Conservation (phyloP, 2,329 filamentous ascomycete genomes). For the Phyllosticta paracitricarpa region DNA sequence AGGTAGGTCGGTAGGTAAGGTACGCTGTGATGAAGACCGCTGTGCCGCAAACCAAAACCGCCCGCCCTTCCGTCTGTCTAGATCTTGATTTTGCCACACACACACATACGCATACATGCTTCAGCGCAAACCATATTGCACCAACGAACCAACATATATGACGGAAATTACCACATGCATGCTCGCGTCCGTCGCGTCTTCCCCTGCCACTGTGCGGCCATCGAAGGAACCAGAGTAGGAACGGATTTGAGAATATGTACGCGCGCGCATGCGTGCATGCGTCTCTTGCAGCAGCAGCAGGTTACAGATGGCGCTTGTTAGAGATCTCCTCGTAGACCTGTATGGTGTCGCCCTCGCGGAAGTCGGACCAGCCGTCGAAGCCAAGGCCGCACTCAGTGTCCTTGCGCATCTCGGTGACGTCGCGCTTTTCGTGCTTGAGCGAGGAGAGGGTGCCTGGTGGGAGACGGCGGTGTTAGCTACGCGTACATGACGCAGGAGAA, state of each 20-base stretch:
- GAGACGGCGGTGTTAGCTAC: neutral
- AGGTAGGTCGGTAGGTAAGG: too few relatives aligned
- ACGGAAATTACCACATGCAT: too few relatives aligned
- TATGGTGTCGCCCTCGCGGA: constrained; percentile 72
- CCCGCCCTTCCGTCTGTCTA: too few relatives aligned
- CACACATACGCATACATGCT: too few relatives aligned
- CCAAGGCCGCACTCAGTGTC: constrained; percentile 87
- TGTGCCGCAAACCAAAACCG: too few relatives aligned
- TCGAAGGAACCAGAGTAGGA: too few relatives aligned
- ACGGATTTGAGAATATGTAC: neutral
- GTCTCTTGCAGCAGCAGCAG: neutral
- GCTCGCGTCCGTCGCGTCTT: too few relatives aligned
- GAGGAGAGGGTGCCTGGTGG: constrained; percentile 61
- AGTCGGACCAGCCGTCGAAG: constrained; percentile 69
- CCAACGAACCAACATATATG: too few relatives aligned
- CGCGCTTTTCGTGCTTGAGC: constrained; percentile 87
- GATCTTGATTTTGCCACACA: too few relatives aligned
- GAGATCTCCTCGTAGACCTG: constrained; percentile 74
- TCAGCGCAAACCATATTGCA: too few relatives aligned
- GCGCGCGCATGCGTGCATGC: too few relatives aligned
- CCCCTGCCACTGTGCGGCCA: neutral
- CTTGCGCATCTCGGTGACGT: constrained; percentile 80
- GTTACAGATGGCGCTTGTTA: constrained; percentile 55
- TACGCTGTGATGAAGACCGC: too few relatives aligned
- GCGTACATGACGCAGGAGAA: neutral